phyloP scores from a whole-genome alignment of 495 filamentous ascomycete species.

The Neurospora africana region DNA sequence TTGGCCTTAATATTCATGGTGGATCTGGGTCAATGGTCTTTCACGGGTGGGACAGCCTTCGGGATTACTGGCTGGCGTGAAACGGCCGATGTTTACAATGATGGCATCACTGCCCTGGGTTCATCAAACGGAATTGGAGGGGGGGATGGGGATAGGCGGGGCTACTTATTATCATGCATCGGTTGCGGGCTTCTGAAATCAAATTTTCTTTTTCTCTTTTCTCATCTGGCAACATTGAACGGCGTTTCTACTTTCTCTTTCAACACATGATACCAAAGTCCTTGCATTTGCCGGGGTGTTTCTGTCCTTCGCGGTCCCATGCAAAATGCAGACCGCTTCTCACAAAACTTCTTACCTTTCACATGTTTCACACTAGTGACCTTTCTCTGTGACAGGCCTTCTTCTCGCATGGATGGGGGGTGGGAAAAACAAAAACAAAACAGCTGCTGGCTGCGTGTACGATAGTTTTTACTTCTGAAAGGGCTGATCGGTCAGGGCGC shows the following conservation, averaged over 20 bases:
- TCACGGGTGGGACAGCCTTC: conserved; percentile 8
- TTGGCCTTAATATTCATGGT: conserved; percentile 9
- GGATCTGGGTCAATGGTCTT: conserved; percentile 20
- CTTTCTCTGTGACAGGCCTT: background rate
- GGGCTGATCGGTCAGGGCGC: background rate
- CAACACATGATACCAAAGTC: conserved; percentile 21
- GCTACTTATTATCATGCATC: conserved; percentile 8
- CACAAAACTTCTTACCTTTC: background rate
- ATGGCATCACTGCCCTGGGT: conserved; percentile 24
- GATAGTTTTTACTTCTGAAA: background rate
- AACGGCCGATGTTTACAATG: conserved; percentile 26
- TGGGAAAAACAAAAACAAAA: background rate
- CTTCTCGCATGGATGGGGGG: background rate
- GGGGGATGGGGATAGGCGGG: conserved; percentile 4
- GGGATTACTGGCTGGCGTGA: conserved; percentile 17
- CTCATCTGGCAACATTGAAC: conserved; percentile 2
- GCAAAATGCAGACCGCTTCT: background rate
- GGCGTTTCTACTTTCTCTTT: conserved; percentile 7
- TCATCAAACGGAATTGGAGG: background rate
- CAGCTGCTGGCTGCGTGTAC: background rate
- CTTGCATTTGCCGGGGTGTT: background rate
- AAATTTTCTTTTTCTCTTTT: conserved; percentile 13
- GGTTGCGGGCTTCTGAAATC: background rate
- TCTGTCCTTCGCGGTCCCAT: background rate
- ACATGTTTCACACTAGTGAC: background rate